Evolutionary conservation across 257 asterid genomes (phyloP).

Genomic region (Mentha longifolia): DNA sequence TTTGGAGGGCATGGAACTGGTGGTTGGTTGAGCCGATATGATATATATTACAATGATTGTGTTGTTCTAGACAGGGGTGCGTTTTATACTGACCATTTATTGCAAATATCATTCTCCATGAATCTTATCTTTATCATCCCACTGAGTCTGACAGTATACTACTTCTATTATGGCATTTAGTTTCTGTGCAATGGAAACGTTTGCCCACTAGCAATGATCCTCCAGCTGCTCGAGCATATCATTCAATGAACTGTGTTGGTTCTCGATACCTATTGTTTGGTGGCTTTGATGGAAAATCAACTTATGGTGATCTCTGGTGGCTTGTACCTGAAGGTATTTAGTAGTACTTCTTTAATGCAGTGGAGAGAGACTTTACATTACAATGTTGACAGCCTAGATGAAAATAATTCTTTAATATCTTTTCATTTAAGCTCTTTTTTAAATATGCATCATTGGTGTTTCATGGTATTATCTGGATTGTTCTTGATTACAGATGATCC

Average conservation of each 20-base stretch:
- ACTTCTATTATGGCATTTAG: conserved; percentile 45
- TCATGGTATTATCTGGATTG: conserved; percentile 27
- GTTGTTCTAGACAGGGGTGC: conserved; percentile 92
- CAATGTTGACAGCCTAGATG: conserved; percentile 17
- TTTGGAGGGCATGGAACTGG: conserved; percentile 99
- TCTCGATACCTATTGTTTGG: conserved; percentile 84
- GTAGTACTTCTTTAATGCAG: conserved; percentile 4
- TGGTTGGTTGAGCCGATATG: conserved; percentile 99
- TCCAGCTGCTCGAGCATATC: conserved; percentile 97
- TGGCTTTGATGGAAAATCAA: conserved; percentile 94
- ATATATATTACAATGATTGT: conserved; percentile 87
- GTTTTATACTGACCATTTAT: conserved; percentile 35
- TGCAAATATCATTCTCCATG: conserved; percentile 15
- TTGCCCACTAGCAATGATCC: conserved; percentile 74
- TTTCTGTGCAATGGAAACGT: conserved; percentile 92
- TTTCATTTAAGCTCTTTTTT: background rate
- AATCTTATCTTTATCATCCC: conserved; percentile 1
- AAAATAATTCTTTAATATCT: background rate
- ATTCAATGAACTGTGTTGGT: conserved; percentile 83
- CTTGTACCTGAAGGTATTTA: conserved; percentile 90
- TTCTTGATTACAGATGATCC: conserved; percentile 76
- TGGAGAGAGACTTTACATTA: conserved; percentile 16
- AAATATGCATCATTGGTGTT: conserved; percentile 25
- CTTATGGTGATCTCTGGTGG: conserved; percentile 99
- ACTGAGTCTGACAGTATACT: background rate